phyloP scores from a whole-genome alignment of 192 early-diverging fungal species.

The Podila epicladia region DNA sequence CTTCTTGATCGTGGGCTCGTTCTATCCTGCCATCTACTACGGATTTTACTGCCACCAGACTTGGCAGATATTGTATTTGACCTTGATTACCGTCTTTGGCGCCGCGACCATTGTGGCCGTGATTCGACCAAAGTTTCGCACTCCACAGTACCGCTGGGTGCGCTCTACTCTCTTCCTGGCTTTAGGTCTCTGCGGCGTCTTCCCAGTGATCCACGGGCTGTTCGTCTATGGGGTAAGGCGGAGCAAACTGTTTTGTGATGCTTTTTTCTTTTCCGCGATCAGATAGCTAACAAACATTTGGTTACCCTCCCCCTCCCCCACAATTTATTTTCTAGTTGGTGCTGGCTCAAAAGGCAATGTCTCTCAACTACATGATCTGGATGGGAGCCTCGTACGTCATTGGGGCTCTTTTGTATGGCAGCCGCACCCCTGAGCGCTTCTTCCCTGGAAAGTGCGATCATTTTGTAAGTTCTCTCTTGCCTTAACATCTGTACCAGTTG shows the following conservation, averaged over 20 bases:
- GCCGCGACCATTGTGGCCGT: slow-evolving; percentile 66
- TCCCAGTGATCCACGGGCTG: slow-evolving; percentile 77
- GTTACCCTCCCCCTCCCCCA: slow-evolving; percentile 2
- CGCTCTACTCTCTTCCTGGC: slow-evolving; percentile 83
- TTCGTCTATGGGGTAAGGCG: slow-evolving; percentile 70
- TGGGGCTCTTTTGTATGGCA: slow-evolving; percentile 90
- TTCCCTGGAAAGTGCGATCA: slow-evolving; percentile 87
- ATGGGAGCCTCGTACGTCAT: slow-evolving; percentile 84
- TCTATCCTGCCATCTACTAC: slow-evolving; percentile 61
- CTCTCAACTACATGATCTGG: slow-evolving; percentile 67
- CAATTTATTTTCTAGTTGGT: slow-evolving; percentile 12
- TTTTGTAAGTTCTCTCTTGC: slow-evolving; percentile 57
- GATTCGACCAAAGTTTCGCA: slow-evolving; percentile 72
- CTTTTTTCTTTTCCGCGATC: background rate
- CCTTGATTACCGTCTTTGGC: slow-evolving; percentile 71
- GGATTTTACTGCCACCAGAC: slow-evolving; percentile 58
- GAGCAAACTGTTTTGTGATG: background rate
- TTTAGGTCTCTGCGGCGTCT: slow-evolving; percentile 77
- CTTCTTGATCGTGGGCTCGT: slow-evolving; percentile 76
- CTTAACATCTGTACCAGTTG: no score
- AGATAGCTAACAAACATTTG: background rate
- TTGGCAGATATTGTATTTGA: slow-evolving; percentile 64
- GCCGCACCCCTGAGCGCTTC: slow-evolving; percentile 84
- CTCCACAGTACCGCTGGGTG: slow-evolving; percentile 80
- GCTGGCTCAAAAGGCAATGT: slow-evolving; percentile 62